Percentiles rank a stretch among this genome's conserved stretches.
Evolutionary conservation across 495 filamentous ascomycete species (phyloP).

Genomic region (Neurospora sp.): DNA sequence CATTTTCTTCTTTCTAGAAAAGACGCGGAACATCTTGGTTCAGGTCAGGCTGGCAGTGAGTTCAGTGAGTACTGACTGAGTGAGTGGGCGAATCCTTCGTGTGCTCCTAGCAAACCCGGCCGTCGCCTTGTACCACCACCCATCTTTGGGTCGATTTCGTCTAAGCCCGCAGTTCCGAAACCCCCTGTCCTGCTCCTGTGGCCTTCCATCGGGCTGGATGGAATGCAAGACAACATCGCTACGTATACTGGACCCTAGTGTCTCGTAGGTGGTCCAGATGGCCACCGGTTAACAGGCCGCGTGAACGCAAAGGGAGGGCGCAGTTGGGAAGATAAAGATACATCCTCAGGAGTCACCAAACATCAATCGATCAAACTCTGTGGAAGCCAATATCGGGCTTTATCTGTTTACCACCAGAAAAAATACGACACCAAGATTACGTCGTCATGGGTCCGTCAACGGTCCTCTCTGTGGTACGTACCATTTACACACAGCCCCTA

Average conservation of each 20-base stretch:
- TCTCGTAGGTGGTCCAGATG: neutral
- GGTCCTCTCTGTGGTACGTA: neutral
- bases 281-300: neutral
- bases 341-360: neutral
- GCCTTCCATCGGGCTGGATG: neutral
- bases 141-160: neutral
- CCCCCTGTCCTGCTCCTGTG: neutral
- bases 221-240: neutral
- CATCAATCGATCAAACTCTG: neutral
- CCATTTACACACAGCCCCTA: neutral
- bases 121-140: neutral
- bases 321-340: neutral
- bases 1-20: neutral
- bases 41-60: neutral
- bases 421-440: neutral
- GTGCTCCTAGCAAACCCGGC: neutral
- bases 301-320: neutral
- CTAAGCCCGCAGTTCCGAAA: neutral
- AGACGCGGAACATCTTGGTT: neutral
- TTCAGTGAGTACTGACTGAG: neutral
- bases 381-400: neutral
- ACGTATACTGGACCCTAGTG: neutral
- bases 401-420: neutral
- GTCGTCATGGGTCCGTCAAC: neutral
- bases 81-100: neutral